These are phyloP conservation scores for Capsicum chinense DNA, from an alignment of 257 asterid genomes.

Conservation along the genomic window DNA sequence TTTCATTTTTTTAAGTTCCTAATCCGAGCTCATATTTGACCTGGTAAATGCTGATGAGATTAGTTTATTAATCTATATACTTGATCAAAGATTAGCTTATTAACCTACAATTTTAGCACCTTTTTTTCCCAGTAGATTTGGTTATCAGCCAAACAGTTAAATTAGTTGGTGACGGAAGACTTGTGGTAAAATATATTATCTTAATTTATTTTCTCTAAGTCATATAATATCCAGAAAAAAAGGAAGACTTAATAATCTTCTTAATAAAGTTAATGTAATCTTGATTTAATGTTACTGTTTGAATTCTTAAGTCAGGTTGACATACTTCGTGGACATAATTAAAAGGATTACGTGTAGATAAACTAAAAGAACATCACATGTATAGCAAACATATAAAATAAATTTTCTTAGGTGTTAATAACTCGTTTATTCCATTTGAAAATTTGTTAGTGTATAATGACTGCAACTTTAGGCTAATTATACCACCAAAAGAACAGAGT, in stretches of 20 bases:
- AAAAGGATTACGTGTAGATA: neutral
- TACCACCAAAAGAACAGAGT: too few relatives aligned
- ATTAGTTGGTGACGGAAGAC: neutral
- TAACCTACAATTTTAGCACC: neutral
- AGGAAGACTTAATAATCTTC: neutral
- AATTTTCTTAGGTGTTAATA: neutral
- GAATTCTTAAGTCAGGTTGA: neutral
- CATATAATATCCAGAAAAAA: neutral
- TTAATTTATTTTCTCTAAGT: neutral
- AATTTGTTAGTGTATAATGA: neutral
- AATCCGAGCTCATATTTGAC: neutral
- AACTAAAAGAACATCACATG: neutral
- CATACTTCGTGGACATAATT: neutral
- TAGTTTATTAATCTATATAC: neutral
- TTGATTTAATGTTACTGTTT: neutral
- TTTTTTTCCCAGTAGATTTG: neutral
- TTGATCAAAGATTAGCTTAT: neutral
- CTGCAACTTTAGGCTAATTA: too few relatives aligned
- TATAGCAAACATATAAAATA: neutral
- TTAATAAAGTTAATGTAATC: neutral
- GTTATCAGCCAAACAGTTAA: neutral
- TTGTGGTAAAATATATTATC: too few relatives aligned
- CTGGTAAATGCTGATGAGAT: neutral
- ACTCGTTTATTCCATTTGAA: neutral
- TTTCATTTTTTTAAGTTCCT: neutral